Evolutionary conservation across 2,329 filamentous ascomycete genomes (phyloP), one percentile per base, ranked within the genome.

Genomic region (Epichloe elymi): DNA sequence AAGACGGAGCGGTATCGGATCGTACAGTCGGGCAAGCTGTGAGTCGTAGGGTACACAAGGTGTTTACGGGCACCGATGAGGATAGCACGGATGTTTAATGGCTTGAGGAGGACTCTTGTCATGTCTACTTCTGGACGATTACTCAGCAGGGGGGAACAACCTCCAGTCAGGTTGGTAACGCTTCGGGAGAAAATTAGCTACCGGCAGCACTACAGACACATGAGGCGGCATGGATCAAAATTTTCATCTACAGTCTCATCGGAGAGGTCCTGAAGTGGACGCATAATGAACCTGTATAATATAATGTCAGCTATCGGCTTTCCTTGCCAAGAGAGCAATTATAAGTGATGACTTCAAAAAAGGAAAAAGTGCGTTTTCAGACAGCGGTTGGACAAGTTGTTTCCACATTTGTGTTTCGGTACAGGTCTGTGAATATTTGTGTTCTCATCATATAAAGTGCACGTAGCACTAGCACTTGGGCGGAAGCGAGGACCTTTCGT

Each of bases 351-450:
- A 37, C 15, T 30, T 41, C 36, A 30, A 51, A 48, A 14, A 45
- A 23, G 45, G 20, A 52, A 48, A 17, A 43, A 51, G 45, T 30
- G 46, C 45, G 20, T 51, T 51, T 51, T 86, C 83, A 87, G 83
- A 87, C 81, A 88, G 84, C 83, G 85, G 83, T 88, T 88, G 84
- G 80, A 82, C 80, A 79, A 80, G 70, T 70, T 72, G 65, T 73
- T 76, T 86, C 83, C 75, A 85, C 83, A 87, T 74, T 74, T 58
- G 61, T 61, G 65, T 63, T 85, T 88, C 82, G 76, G 85, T 84
- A 85, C 84, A 88, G 85, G 84, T 88, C 84, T 88, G 83, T 88
- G 84, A 84, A 78, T 72, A 70, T 72, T 73, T 76, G 70, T 63
- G 71, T 67, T 76, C 72, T 88, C 82, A 85, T 87, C 85, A 87